Base-by-base conservation (phyloP, 257 asterid genomes). In the Lycium ferocissimum region DNA sequence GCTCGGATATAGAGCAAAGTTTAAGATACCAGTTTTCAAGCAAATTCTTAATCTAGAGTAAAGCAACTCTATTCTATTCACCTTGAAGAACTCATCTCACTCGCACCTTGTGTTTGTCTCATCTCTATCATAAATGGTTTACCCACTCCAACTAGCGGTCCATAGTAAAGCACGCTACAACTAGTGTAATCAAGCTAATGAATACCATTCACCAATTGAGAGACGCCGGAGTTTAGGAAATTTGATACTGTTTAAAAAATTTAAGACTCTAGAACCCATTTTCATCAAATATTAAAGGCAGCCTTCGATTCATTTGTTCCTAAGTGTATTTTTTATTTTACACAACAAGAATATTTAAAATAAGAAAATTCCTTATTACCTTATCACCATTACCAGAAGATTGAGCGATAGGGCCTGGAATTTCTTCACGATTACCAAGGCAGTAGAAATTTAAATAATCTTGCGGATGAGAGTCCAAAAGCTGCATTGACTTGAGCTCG, bases 381-480 rank as follows among this genome's bases (percentile, higher is more conserved):
- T 94, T 94, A 79, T 90, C 93, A 73, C 92, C 57, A 86, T 88
- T 91, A 76, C 89, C 93, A 84, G 88, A 71, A 70, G 59, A 80
- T 86, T 91, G 90, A 75, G 85, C 79, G 65, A 83, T 51, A 7
- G 89, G 66, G 82, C 76, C 62, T 71, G 94, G 84, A 80, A 90
- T 70, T 80, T 86, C 87, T 88, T 94, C 99, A 22, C 99, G 92
- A 18, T 93, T 94, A 81, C 98, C 98, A 91, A 95, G 98, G 88
- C 98, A 93, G 85, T 90, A 95, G 89, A 95, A 95, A 89, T 93
- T 95, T 88, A 95, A 88, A 86, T 94, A 95, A 88, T 95, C 99
- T 69, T 61, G 87, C 76, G 97, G 98, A 86, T 91, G 93, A 8
- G 94, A 37, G 86, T 93, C 90, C 81, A 40, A 78, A 80, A 92